Conservation (phyloP, 2,329 filamentous ascomycete species). For the Blastomyces percursus region DNA sequence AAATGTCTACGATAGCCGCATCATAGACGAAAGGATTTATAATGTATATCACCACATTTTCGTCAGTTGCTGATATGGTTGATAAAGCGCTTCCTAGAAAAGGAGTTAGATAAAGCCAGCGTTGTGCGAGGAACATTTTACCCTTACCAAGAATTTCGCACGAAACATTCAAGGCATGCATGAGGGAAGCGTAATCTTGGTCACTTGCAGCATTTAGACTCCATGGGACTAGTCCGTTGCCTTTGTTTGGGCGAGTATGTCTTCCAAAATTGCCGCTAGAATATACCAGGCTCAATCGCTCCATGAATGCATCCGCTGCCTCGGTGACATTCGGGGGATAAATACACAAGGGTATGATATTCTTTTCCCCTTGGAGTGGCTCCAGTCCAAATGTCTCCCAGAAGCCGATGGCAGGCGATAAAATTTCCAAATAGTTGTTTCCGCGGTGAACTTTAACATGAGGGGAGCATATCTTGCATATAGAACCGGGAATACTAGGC, state of each 20-base stretch:
- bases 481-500: constrained; percentile 19
- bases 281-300: constrained; percentile 44
- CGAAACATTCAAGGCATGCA: constrained; percentile 25
- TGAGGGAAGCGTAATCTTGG: constrained; percentile 24
- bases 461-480: constrained; percentile 39
- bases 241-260: constrained; percentile 36
- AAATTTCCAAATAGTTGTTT: constrained; percentile 43
- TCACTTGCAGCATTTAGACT: constrained; percentile 18
- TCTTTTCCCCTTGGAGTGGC: constrained; percentile 45
- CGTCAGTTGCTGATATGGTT: constrained; percentile 22
- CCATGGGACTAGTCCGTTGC: constrained; percentile 33
- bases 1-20: constrained; percentile 41
- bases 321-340: constrained; percentile 41
- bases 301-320: constrained; percentile 41
- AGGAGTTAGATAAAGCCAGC: constrained; percentile 8
- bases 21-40: constrained; percentile 44
- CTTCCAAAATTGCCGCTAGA: constrained; percentile 47
- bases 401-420: constrained; percentile 47
- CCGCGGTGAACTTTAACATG: constrained; percentile 45
- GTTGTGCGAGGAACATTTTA: not conserved
- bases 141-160: constrained; percentile 31
- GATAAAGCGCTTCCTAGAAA: constrained; percentile 26
- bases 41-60: constrained; percentile 48
- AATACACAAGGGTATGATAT: constrained; percentile 48
- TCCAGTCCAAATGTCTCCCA: constrained; percentile 52